Evolutionary conservation across 2,329 filamentous ascomycete species (phyloP), one percentile per base, ranked within the genome.

Genomic region (Zymoseptoria passerinii): DNA sequence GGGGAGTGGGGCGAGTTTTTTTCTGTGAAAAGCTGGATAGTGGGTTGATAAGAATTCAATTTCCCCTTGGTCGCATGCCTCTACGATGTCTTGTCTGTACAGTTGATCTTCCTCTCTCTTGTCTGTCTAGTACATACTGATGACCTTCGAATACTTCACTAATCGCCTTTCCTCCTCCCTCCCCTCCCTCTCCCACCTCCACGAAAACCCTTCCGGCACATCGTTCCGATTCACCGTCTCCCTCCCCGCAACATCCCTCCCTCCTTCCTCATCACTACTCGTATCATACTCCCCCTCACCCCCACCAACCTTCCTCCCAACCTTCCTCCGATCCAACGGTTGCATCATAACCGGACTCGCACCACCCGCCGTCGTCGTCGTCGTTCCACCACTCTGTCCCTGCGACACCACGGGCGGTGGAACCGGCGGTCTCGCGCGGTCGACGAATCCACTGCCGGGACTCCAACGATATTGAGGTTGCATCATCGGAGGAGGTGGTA

Each of bases 171-270:
- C 56, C 59, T 58, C 65, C 63, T 66, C 63, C 59, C 66, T 68
- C 57, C 69, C 69, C 63, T 68, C 13, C 53, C 56, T 48, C 56
- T 48, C 29, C 56, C 50, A 44, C 54, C 61, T 52, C 67, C 64
- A 53, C 53, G 73, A 65, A 28, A 77, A 76, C 18, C 76, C 77
- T 4, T 77, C 76, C 13, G 77, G 77, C 4, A 80, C 68, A 58
- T 80, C 77, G 56, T 80, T 80, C 77, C 77, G 79, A 55, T 77
- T 75, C 50, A 67, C 68, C 8, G 71, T 76, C 52, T 23, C 61
- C n/a, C n/a, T 52, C n/a, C 52, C 50, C 7, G 19, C 52, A 20
- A 35, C 49, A 18, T 55, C 48, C 54, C 50, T 44, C 19, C 28
- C 51, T 44, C 8, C 28, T 68, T 63, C 68, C 68, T 20, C 68